Evolutionary conservation across 1,284 basidiomycete species (phyloP).

Genomic region (Malassezia equina): DNA sequence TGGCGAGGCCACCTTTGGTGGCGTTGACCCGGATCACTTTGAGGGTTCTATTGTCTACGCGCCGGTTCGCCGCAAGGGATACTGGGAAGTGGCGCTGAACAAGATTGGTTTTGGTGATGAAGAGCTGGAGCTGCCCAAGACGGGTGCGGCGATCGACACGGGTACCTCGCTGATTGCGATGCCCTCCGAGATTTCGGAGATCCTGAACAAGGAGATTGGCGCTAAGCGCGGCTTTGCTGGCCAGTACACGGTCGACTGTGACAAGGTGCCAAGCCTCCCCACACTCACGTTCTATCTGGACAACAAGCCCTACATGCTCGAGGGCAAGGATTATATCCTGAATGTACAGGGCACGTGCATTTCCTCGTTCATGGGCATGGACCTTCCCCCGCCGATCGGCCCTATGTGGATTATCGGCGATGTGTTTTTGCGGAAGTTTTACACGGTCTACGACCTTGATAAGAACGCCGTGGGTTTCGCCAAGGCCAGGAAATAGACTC

Average conservation of each 20-base stretch:
- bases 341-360: slow-evolving; percentile 82
- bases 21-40: slow-evolving; percentile 71
- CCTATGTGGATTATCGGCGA: slow-evolving; percentile 84
- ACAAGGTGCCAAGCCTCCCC: slow-evolving; percentile 71
- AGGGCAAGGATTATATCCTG: slow-evolving; percentile 78
- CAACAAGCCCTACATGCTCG: slow-evolving; percentile 59
- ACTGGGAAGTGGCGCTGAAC: slow-evolving; percentile 62
- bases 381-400: slow-evolving; percentile 77
- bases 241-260: slow-evolving; percentile 62
- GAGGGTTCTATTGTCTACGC: slow-evolving; percentile 74
- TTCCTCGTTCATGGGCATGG: slow-evolving; percentile 82
- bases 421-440: slow-evolving; percentile 60
- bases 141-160: slow-evolving; percentile 67
- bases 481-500: not conserved
- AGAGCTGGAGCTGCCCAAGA: slow-evolving; percentile 67
- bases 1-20: slow-evolving; percentile 88
- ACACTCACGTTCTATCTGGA: slow-evolving; percentile 63
- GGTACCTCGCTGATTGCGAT: slow-evolving; percentile 82
- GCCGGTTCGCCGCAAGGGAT: slow-evolving; percentile 87
- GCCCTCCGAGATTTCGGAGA: slow-evolving; percentile 89
- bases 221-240: slow-evolving; percentile 42
- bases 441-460: slow-evolving; percentile 85
- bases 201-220: slow-evolving; percentile 78
- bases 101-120: slow-evolving; percentile 56
- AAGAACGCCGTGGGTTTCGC: slow-evolving; percentile 79